These are phyloP conservation scores for Apiospora sp. DNA, from an alignment of 2,329 filamentous ascomycete genomes.

Conservation along the genomic window DNA sequence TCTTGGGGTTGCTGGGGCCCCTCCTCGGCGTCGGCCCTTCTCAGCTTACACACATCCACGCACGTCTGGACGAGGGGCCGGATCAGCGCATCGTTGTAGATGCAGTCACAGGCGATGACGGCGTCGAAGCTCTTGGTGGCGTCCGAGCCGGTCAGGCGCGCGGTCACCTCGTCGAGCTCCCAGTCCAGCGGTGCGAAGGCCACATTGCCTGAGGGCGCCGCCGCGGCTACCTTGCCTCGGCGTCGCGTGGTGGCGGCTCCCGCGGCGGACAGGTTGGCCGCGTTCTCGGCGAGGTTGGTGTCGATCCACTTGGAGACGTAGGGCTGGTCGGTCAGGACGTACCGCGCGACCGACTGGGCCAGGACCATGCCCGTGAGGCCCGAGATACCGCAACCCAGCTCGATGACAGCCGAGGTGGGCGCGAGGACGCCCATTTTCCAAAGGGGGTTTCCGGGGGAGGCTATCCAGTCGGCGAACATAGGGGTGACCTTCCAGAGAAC, in stretches of 20 bases:
- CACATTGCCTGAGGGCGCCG: conserved; percentile 49
- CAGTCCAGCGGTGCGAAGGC: conserved; percentile 77
- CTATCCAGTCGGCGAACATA: conserved; percentile 81
- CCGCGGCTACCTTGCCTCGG: conserved; percentile 32
- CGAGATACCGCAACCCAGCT: conserved; percentile 89
- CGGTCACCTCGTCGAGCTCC: conserved; percentile 71
- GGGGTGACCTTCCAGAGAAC: conserved; percentile 94
- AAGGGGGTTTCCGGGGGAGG: conserved; percentile 68
- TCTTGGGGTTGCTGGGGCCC: conserved; percentile 25
- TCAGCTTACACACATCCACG: conserved; percentile 73
- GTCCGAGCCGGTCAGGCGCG: conserved; percentile 47
- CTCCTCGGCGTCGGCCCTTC: conserved; percentile 32
- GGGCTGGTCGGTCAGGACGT: conserved; percentile 85
- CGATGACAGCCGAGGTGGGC: conserved; percentile 68
- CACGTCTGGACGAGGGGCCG: conserved; percentile 84
- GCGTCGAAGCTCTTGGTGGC: conserved; percentile 66
- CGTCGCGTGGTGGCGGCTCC: conserved; percentile 28
- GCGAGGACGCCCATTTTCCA: conserved; percentile 62
- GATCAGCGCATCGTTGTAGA: conserved; percentile 91
- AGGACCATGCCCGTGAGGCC: conserved; percentile 78
- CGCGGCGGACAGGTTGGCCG: conserved; percentile 27
- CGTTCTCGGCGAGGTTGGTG: conserved; percentile 76
- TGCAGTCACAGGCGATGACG: conserved; percentile 88
- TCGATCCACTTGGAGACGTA: conserved; percentile 83
- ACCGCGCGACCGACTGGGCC: conserved; percentile 65